A percentile compares a stretch with the other conserved stretches of the same genome.
phyloP scores from a whole-genome alignment of 371 early-diverging fungal species.

The Syncephalastrum sp. region DNA sequence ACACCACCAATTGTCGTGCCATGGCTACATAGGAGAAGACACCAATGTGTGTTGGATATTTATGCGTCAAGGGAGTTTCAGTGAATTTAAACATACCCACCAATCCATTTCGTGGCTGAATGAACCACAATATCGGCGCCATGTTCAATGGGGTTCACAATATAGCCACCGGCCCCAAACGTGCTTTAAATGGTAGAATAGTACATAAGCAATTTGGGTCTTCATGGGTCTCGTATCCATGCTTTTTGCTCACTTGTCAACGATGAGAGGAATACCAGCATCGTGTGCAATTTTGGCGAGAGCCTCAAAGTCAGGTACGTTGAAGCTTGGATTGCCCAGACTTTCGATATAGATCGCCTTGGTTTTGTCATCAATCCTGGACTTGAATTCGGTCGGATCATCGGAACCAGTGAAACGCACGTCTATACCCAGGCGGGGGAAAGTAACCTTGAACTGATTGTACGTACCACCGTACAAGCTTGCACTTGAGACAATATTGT shows the following conservation, averaged over 20 bases:
- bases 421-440: slow-evolving; percentile 81
- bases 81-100: slow-evolving; percentile 33
- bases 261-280: slow-evolving; percentile 82
- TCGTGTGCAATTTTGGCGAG: slow-evolving; percentile 79
- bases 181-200: slow-evolving; percentile 68
- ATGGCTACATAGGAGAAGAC: slow-evolving; percentile 48
- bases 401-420: slow-evolving; percentile 76
- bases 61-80: background rate
- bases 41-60: background rate
- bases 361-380: slow-evolving; percentile 80
- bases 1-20: slow-evolving; percentile 86
- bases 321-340: slow-evolving; percentile 86
- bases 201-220: background rate
- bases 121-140: slow-evolving; percentile 92
- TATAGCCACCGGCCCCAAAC: slow-evolving; percentile 90
- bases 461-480: slow-evolving; percentile 87
- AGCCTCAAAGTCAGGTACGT: slow-evolving; percentile 79
- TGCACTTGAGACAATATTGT: slow-evolving; percentile 80
- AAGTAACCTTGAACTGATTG: slow-evolving; percentile 82
- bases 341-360: slow-evolving; percentile 86
- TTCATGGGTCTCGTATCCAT: no score
- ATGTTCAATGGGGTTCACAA: slow-evolving; percentile 80
- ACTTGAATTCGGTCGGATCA: slow-evolving; percentile 59
- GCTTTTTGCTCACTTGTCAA: slow-evolving; percentile 68
- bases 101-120: slow-evolving; percentile 92